Percentiles rank a stretch among this genome's conserved stretches.
phyloP scores from a whole-genome alignment of 208 protist species.

The Zelonia costaricensis region DNA sequence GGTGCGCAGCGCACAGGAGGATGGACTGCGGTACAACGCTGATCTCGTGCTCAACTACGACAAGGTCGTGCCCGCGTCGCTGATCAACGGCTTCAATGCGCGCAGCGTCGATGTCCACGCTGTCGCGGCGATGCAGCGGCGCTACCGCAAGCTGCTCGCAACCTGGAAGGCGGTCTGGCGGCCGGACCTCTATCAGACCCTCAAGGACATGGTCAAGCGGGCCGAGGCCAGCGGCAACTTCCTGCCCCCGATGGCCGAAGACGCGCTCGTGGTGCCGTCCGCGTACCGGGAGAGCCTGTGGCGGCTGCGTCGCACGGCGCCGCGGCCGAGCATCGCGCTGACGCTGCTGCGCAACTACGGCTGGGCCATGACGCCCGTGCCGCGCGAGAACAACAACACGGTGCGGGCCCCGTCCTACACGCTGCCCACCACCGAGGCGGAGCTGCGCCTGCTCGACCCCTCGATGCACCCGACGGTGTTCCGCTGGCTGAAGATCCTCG shows the following conservation, averaged over 20 bases:
- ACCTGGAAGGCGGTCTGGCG: conserved; percentile 75
- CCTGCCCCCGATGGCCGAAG: conserved; percentile 37
- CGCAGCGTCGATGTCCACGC: conserved; percentile 24
- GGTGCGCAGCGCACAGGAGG: conserved; percentile 21
- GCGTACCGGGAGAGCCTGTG: conserved; percentile 79
- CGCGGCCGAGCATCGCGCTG: conserved; percentile 63
- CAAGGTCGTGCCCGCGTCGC: conserved; percentile 60
- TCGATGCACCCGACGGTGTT: conserved; percentile 72
- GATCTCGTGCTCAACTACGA: conserved; percentile 18
- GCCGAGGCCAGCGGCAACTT: conserved; percentile 59
- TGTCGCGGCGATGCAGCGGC: conserved; percentile 23
- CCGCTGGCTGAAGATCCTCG: conserved; percentile 58
- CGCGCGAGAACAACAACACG: conserved; percentile 37
- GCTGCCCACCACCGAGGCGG: conserved; percentile 46
- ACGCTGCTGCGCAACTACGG: conserved; percentile 77
- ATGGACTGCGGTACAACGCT: conserved; percentile 18
- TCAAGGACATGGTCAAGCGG: conserved; percentile 41
- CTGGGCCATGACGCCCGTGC: conserved; percentile 15
- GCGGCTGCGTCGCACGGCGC: conserved; percentile 57
- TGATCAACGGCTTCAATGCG: conserved; percentile 43
- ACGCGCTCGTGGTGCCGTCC: conserved; percentile 56
- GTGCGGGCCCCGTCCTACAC: conserved; percentile 32
- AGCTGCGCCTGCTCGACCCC: conserved; percentile 54
- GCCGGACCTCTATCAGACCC: conserved; percentile 62
- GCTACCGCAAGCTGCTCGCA: conserved; percentile 46